Evolutionary conservation across 257 asterid genomes (phyloP).

Genomic region (Marsdenia floribunda): DNA sequence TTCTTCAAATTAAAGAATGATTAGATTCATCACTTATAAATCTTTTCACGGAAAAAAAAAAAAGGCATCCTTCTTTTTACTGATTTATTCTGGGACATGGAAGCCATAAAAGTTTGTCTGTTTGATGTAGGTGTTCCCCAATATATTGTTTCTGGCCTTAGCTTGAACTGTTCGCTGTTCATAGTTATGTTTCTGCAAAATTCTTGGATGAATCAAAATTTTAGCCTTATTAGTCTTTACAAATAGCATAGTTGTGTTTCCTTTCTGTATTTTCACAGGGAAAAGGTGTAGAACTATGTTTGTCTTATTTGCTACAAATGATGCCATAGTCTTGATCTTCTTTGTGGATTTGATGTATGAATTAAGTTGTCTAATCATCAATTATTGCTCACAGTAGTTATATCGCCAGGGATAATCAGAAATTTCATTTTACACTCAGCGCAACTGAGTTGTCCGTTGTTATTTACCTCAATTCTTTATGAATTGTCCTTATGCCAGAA

Average conservation of each 20-base stretch:
- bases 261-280: background rate
- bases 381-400: background rate
- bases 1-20: background rate
- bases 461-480: too few species aligned
- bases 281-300: background rate
- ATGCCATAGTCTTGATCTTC: background rate
- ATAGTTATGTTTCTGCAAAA: too few species aligned
- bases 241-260: background rate
- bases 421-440: background rate
- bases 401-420: background rate
- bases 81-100: background rate
- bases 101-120: background rate
- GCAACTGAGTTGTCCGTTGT: background rate
- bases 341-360: background rate
- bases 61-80: background rate
- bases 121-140: background rate
- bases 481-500: background rate
- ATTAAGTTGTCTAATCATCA: too few species aligned
- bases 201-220: background rate
- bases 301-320: background rate
- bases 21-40: too few species aligned
- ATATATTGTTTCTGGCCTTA: background rate
- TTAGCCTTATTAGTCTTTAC: background rate
- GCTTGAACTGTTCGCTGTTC: background rate
- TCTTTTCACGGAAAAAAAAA: background rate